These are phyloP conservation scores for Ascochyta lentis DNA, from an alignment of 2,329 filamentous ascomycete genomes.

Conservation along the genomic window DNA sequence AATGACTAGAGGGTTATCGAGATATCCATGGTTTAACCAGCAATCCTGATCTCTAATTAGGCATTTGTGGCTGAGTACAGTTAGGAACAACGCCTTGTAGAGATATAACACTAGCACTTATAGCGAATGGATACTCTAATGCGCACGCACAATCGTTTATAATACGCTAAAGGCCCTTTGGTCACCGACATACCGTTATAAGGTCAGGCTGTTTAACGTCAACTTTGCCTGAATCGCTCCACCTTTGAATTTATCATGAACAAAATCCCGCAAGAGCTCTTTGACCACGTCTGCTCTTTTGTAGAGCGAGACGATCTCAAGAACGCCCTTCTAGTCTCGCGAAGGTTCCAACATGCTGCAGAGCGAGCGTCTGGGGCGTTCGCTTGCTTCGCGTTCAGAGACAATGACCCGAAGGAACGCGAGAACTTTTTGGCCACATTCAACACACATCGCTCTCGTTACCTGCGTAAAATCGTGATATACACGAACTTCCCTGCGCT, in stretches of 20 bases:
- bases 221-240: not conserved
- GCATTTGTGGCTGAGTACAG: too few species aligned
- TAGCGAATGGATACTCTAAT: too few species aligned
- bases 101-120: too few species aligned
- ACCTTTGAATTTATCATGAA: not conserved
- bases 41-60: too few species aligned
- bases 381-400: not conserved
- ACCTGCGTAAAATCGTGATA: conserved; percentile 4
- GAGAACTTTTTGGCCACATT: not conserved
- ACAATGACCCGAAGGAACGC: not conserved
- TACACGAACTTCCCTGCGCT: conserved; percentile 4
- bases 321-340: conserved; percentile 1
- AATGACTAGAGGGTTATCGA: too few species aligned
- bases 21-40: too few species aligned
- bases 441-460: not conserved
- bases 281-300: conserved; percentile 4
- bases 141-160: not conserved
- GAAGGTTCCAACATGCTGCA: conserved; percentile 6
- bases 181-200: not conserved
- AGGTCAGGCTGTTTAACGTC: too few species aligned
- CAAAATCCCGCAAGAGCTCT: conserved; percentile 10
- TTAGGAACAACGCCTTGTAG: too few species aligned
- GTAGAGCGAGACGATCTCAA: conserved; percentile 3
- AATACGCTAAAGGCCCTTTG: not conserved
- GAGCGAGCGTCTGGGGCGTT: conserved; percentile 8